These are phyloP conservation scores for Pythium aphanidermatum DNA, from an alignment of 352 stramenopile genomes.

Conservation along the genomic window DNA sequence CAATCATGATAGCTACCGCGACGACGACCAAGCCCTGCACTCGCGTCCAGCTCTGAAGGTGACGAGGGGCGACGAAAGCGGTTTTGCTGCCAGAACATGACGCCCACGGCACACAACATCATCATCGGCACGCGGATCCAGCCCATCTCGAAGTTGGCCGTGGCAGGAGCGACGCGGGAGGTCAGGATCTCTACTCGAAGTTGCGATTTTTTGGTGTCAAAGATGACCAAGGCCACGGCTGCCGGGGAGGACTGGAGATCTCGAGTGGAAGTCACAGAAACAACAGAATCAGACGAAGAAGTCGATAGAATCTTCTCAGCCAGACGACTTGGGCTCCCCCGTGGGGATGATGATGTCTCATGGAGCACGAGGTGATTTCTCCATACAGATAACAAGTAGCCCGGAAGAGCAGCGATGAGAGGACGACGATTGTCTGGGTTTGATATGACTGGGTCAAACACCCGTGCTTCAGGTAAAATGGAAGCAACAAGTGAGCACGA, in stretches of 20 bases:
- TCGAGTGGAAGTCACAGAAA: conserved; percentile 2
- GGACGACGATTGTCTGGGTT: neutral
- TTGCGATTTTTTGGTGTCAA: neutral
- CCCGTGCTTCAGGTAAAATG: conserved; percentile 3
- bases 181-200: conserved; percentile 23
- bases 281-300: neutral
- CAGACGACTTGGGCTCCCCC: conserved; percentile 13
- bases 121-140: conserved; percentile 35
- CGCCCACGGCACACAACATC: conserved; percentile 29
- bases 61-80: conserved; percentile 4
- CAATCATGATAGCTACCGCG: conserved; percentile 8
- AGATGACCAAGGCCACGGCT: neutral
- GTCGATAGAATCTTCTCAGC: conserved; percentile 10
- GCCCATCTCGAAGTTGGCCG: conserved; percentile 22
- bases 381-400: conserved; percentile 20
- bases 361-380: conserved; percentile 20
- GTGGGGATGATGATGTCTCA: conserved; percentile 8
- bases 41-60: neutral
- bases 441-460: neutral
- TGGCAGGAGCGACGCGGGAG: conserved; percentile 19
- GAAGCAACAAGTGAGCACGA: conserved; percentile 12
- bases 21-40: too few relatives aligned
- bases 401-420: conserved; percentile 21
- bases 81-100: conserved; percentile 41
- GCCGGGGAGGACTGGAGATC: conserved; percentile 12